Evolutionary conservation across 768 basidiomycete species (phyloP), one percentile per base, ranked within the genome.

Genomic region (Amyloporia xantha): DNA sequence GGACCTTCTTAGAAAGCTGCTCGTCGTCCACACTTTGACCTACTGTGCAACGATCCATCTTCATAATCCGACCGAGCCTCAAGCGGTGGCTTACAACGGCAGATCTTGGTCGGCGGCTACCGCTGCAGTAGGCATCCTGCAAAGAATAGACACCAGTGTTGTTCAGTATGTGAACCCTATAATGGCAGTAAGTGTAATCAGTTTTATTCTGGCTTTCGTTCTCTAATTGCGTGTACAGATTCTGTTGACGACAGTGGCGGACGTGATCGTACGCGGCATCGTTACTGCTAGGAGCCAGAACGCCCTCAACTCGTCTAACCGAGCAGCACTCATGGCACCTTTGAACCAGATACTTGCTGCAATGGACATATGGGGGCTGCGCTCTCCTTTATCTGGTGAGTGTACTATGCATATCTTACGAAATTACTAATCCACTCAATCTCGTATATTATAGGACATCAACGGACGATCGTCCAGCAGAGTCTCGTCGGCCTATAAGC

Each of bases 21-120:
- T 65, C 23, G 43, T 61, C 13, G 54, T 58, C 10, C 59, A 59
- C 50, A 57, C 61, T 25, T 55, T 67, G n/a, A 47, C 50, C 20
- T 53, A 58, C 17, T 60, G 57, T 19, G 62, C 65, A 4, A 62
- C 57, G 5, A 57, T 66, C 44, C 62, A 66, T 53, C 53, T 67
- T 37, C 62, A 67, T 53, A 53, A 60, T 38, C 62, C 54, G 4
- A 48, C 48, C 2, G 45, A 48, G 21, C 44, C 19, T 17, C 48
- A 17, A 6, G 41, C 20, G 5, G 49, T 48, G 44, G 47, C 27
- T 12, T 51, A 51, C 7, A 58, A 51, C 43, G 55, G 56, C 33
- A 50, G 51, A 19, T 47, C 53, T 6, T 52, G 55, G 45, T 43
- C 48, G n/a, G 54, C 59, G 15, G 62, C 62, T 15, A 44, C 52